phyloP scores from a whole-genome alignment of 306 rosid genomes.

The Geum urbanum region DNA sequence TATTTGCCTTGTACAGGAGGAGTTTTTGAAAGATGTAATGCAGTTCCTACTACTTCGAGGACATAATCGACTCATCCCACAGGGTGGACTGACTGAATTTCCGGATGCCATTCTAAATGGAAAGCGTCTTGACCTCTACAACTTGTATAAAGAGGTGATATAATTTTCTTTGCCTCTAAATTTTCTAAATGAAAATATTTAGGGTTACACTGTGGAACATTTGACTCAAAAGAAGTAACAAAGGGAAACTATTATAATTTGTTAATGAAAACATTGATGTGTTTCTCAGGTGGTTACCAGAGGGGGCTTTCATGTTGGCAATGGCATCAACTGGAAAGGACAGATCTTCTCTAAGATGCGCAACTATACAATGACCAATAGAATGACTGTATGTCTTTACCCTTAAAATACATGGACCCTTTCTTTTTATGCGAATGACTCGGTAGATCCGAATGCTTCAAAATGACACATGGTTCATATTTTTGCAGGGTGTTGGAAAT shows the following conservation, averaged over 20 bases:
- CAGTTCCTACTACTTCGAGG: conserved; percentile 92
- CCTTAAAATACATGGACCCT: no score
- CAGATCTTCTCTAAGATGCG: conserved; percentile 99
- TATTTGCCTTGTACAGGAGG: conserved; percentile 48
- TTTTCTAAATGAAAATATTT: background rate
- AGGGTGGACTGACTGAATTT: conserved; percentile 85
- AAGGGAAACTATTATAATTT: conserved; percentile 2
- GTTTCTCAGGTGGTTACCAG: conserved; percentile 80
- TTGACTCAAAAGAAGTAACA: background rate
- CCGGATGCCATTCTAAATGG: conserved; percentile 99
- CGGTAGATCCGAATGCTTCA: background rate
- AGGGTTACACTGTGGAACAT: background rate
- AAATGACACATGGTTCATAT: conserved; percentile 6
- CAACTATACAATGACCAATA: conserved; percentile 90
- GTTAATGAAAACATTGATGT: conserved; percentile 27
- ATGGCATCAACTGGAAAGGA: conserved; percentile 99
- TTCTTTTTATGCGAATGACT: background rate
- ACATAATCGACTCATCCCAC: conserved; percentile 85
- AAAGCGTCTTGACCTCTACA: conserved; percentile 95
- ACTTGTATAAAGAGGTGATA: conserved; percentile 89
- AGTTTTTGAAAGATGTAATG: conserved; percentile 95
- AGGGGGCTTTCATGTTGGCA: conserved; percentile 99
- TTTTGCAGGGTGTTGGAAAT: conserved; percentile 94
- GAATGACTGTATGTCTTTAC: conserved; percentile 81
- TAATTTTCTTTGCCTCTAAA: background rate